Conservation (phyloP, 1,284 basidiomycete species). For the Puccinia horiana region DNA sequence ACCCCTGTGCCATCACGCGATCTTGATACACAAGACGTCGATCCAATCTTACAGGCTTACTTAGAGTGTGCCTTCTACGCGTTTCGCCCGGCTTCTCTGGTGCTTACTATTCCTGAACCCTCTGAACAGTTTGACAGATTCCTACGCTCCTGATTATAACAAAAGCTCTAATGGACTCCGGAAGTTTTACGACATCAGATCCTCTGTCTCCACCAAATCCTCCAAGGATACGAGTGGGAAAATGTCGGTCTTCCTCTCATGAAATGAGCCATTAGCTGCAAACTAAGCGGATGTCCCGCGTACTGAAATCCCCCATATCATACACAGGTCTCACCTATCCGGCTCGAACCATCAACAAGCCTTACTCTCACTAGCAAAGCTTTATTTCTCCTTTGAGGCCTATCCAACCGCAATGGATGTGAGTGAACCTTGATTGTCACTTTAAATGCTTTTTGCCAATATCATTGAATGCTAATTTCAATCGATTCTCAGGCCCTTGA, state of each 20-base stretch:
- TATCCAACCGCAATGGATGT: slow-evolving; percentile 48
- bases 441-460: slow-evolving; percentile 2
- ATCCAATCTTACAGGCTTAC: slow-evolving; percentile 19
- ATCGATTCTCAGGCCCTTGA: slow-evolving; percentile 22
- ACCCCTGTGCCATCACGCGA: no score
- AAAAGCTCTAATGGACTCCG: slow-evolving; percentile 27
- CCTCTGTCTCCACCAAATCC: neutral
- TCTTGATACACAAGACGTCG: neutral
- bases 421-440: neutral
- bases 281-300: no score
- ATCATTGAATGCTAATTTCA: neutral
- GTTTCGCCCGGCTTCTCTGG: neutral
- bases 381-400: slow-evolving; percentile 41
- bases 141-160: slow-evolving; percentile 44
- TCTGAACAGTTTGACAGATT: slow-evolving; percentile 35
- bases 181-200: slow-evolving; percentile 41
- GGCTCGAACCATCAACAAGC: slow-evolving; percentile 45
- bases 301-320: neutral
- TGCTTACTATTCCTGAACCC: neutral
- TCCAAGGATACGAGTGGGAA: neutral
- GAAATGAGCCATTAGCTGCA: no score
- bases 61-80: slow-evolving; percentile 18
- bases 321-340: slow-evolving; percentile 6
- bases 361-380: slow-evolving; percentile 38
- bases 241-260: neutral